Conservation (phyloP, 225 moss, liverwort and hornwort genomes). For the Sphagnum tenellum region DNA sequence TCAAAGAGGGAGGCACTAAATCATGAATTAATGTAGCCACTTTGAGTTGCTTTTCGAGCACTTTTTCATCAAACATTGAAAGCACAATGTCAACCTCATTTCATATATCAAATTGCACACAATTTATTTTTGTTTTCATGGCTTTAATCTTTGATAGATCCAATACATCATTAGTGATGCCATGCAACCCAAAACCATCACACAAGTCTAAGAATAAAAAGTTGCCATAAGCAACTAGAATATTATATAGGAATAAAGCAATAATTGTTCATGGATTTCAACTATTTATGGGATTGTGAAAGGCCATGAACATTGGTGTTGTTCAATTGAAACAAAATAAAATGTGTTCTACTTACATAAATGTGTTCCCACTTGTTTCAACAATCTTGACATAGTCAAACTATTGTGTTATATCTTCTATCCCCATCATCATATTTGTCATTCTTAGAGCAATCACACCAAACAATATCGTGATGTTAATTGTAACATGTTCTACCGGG, state of each 20-base stretch:
- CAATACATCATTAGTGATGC: slow-evolving; percentile 86
- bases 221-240: no score
- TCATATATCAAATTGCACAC: slow-evolving; percentile 67
- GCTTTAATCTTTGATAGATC: slow-evolving; percentile 94
- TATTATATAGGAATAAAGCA: no score
- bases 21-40: slow-evolving; percentile 76
- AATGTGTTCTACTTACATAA: slow-evolving; percentile 47
- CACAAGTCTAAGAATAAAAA: no score
- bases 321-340: neutral
- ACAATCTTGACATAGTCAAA: slow-evolving; percentile 87
- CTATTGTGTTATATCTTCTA: slow-evolving; percentile 67
- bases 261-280: no score
- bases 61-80: slow-evolving; percentile 75
- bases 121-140: slow-evolving; percentile 79
- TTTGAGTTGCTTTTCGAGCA: slow-evolving; percentile 68
- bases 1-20: slow-evolving; percentile 48
- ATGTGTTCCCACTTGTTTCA: slow-evolving; percentile 82
- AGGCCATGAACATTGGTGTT: no score
- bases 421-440: slow-evolving; percentile 89
- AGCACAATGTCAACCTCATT: slow-evolving; percentile 76
- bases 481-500: no score
- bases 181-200: slow-evolving; percentile 9
- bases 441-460: slow-evolving; percentile 39
- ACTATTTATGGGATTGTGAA: no score
- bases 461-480: neutral